Conservation (phyloP, 495 filamentous ascomycete species). For the Trichoderma asperelloides region DNA sequence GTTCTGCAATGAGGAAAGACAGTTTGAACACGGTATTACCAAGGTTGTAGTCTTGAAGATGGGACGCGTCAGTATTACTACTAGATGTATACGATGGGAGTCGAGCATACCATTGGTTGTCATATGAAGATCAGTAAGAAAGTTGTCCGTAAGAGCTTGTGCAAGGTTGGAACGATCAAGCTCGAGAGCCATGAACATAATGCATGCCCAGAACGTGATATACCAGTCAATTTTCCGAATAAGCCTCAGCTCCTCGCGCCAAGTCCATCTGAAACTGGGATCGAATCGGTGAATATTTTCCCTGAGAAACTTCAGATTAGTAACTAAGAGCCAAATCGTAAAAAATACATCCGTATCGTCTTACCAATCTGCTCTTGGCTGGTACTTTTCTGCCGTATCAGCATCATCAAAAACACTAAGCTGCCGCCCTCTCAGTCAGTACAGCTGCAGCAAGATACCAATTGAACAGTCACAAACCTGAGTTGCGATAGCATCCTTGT, state of each 20-base stretch:
- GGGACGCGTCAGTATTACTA: neutral
- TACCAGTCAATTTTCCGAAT: constrained; percentile 23
- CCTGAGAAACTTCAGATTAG: neutral
- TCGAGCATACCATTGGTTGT: constrained; percentile 42
- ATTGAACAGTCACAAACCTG: neutral
- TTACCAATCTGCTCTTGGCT: neutral
- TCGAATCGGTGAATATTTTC: neutral
- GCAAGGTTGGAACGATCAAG: constrained; percentile 37
- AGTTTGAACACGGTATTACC: constrained; percentile 31
- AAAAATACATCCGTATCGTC: neutral
- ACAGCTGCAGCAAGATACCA: neutral
- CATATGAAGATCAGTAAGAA: constrained; percentile 19
- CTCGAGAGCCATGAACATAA: constrained; percentile 40
- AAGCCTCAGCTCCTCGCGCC: neutral
- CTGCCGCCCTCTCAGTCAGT: neutral
- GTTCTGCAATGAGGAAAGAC: constrained; percentile 37
- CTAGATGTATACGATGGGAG: constrained; percentile 20
- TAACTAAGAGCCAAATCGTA: neutral
- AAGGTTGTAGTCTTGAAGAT: neutral
- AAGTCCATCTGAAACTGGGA: neutral
- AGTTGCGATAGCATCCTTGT: neutral
- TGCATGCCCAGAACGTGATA: constrained; percentile 31
- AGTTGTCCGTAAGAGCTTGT: constrained; percentile 35
- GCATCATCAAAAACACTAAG: neutral
- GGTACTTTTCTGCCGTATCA: neutral